Conservation (phyloP, 495 filamentous ascomycete genomes). For the Hyaloscypha variabilis region DNA sequence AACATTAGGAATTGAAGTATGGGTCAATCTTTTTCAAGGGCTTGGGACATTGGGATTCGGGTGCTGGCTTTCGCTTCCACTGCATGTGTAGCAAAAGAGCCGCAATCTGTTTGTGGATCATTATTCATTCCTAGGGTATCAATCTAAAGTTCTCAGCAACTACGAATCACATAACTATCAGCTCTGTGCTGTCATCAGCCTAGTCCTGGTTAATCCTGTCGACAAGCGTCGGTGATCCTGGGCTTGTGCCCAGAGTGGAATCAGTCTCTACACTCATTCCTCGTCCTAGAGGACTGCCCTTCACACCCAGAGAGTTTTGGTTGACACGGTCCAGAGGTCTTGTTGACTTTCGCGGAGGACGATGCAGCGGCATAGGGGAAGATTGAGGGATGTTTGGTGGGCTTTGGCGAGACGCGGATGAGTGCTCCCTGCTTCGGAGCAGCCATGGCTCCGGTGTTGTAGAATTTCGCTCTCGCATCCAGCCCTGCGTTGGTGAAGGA, state of each 20-base stretch:
- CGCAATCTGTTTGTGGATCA: neutral
- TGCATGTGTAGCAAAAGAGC: too few relatives aligned
- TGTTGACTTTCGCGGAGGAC: conserved; percentile 19
- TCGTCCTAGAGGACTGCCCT: conserved; percentile 30
- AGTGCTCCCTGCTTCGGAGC: conserved; percentile 8
- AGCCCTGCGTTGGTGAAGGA: neutral
- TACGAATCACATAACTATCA: neutral
- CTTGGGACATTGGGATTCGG: too few relatives aligned
- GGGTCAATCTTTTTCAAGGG: too few relatives aligned
- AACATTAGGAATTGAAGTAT: too few relatives aligned
- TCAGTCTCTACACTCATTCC: conserved; percentile 28
- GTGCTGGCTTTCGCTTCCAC: too few relatives aligned
- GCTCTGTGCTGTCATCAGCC: neutral
- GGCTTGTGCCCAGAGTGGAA: conserved; percentile 28
- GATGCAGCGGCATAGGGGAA: conserved; percentile 21
- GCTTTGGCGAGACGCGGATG: conserved; percentile 1
- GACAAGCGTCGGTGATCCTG: conserved; percentile 22
- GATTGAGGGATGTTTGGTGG: conserved; percentile 8
- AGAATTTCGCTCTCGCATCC: conserved; percentile 15
- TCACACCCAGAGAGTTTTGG: neutral
- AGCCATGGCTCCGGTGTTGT: conserved; percentile 29
- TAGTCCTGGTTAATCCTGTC: conserved; percentile 7
- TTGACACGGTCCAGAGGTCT: conserved; percentile 26
- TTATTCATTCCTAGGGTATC: neutral
- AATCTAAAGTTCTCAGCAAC: neutral